A percentile compares a stretch with the other conserved stretches of the same genome.
Evolutionary conservation across 257 asterid genomes (phyloP).

Genomic region (Cinchona pubescens): DNA sequence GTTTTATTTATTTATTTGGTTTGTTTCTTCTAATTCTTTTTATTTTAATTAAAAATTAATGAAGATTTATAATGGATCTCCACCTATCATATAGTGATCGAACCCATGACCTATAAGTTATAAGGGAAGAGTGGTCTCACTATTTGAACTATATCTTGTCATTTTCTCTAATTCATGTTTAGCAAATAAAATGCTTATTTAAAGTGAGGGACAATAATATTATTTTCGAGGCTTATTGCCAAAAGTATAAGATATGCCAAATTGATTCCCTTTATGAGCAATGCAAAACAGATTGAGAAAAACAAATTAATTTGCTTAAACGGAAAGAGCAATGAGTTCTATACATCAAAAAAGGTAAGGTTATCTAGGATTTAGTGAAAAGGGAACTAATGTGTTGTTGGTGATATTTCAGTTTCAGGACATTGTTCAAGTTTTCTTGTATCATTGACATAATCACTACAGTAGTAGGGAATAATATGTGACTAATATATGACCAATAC

Average conservation of each 20-base stretch:
- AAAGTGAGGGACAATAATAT: neutral
- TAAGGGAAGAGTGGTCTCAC: too few species aligned
- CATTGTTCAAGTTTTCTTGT: neutral
- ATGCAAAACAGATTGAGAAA: neutral
- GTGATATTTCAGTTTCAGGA: neutral
- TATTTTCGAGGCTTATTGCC: neutral
- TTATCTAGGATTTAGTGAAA: neutral
- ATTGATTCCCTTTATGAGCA: neutral
- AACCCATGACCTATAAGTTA: too few species aligned
- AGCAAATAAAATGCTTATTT: neutral
- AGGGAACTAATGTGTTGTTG: neutral
- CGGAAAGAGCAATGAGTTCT: neutral
- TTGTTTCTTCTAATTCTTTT: neutral
- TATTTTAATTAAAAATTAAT: too few species aligned
- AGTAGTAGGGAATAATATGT: neutral
- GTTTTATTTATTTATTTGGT: neutral
- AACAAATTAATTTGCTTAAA: neutral
- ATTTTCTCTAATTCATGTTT: too few species aligned
- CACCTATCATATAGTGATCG: too few species aligned
- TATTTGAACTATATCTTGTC: too few species aligned
- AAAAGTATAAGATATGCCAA: neutral
- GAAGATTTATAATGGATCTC: too few species aligned
- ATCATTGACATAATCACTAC: neutral
- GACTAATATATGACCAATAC: too few species aligned
- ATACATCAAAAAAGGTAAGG: neutral